Conservation (phyloP, 345 rosid genomes). For the Geranium rotundifolium region DNA sequence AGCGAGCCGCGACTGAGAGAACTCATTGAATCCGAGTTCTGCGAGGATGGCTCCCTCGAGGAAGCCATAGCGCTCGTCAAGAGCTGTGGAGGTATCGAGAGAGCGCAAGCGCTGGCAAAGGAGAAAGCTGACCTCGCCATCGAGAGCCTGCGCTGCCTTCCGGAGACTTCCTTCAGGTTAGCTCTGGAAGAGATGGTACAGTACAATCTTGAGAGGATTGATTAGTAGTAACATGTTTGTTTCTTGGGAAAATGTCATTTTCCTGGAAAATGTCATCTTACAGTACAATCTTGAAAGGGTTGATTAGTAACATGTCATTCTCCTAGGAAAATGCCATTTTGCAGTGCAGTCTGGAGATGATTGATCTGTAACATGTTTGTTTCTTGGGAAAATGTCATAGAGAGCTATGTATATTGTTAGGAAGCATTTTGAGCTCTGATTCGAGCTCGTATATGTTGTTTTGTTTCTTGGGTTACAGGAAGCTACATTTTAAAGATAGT, state of each 20-base stretch:
- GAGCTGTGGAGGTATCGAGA: constrained; percentile 58
- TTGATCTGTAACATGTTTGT: no score
- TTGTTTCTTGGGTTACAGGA: no score
- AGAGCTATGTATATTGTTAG: no score
- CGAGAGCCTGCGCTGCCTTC: constrained; percentile 58
- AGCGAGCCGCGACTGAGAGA: constrained; percentile 69
- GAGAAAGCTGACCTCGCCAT: constrained; percentile 77
- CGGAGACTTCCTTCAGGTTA: constrained; percentile 35
- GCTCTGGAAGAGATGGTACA: constrained; percentile 76
- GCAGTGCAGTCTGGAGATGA: no score
- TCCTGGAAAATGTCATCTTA: neutral
- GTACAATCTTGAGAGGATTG: constrained; percentile 86
- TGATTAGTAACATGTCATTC: no score
- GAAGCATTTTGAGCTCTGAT: no score
- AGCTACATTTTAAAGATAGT: no score
- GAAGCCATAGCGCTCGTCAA: constrained; percentile 64
- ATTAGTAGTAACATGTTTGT: constrained; percentile 16
- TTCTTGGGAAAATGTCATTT: neutral
- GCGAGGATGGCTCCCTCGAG: constrained; percentile 65
- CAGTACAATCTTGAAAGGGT: no score
- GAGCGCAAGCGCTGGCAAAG: constrained; percentile 62
- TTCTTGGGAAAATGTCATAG: no score
- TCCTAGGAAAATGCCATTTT: no score
- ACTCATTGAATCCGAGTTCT: constrained; percentile 83
- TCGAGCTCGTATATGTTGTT: no score